Conservation (phyloP, 768 basidiomycete genomes). For the Lentinus brumalis region DNA sequence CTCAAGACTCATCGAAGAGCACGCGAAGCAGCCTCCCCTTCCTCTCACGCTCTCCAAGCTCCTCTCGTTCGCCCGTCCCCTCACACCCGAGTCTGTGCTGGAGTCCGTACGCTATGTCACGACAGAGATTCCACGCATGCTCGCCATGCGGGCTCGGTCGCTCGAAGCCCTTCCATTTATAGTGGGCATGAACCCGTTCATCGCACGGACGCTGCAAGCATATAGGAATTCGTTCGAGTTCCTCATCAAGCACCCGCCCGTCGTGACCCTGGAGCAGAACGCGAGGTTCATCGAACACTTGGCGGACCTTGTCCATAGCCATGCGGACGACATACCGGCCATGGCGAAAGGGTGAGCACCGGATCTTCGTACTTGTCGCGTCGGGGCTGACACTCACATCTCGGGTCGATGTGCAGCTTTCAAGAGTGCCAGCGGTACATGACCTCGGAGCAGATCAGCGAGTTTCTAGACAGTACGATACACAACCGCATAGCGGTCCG, state of each 20-base stretch:
- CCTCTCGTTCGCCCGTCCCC: conserved; percentile 74
- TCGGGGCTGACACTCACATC: not conserved
- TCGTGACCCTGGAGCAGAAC: conserved; percentile 72
- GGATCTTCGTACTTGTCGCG: not conserved
- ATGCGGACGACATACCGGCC: conserved; percentile 87
- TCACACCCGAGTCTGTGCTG: conserved; percentile 69
- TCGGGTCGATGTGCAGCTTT: conserved; percentile 51
- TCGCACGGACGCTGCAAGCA: conserved; percentile 68
- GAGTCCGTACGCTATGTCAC: conserved; percentile 75
- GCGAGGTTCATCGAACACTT: conserved; percentile 65
- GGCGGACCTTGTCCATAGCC: conserved; percentile 70
- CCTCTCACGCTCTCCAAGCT: conserved; percentile 74
- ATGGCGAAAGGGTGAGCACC: conserved; percentile 81
- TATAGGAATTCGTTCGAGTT: conserved; percentile 72
- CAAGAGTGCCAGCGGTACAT: conserved; percentile 86
- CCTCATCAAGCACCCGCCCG: conserved; percentile 65
- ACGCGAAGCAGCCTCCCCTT: conserved; percentile 61
- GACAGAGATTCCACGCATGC: conserved; percentile 74
- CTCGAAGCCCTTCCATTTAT: conserved; percentile 83
- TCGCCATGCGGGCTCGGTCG: conserved; percentile 73
- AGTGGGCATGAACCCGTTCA: conserved; percentile 86
- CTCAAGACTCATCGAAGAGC: conserved; percentile 61
- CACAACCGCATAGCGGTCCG: conserved; percentile 86
- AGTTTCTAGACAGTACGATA: conserved; percentile 83
- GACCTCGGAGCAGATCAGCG: conserved; percentile 74